Percentiles rank a stretch among this genome's conserved stretches.
Evolutionary conservation across 371 early-diverging fungal species (phyloP).

Genomic region (Mortierella sp.): DNA sequence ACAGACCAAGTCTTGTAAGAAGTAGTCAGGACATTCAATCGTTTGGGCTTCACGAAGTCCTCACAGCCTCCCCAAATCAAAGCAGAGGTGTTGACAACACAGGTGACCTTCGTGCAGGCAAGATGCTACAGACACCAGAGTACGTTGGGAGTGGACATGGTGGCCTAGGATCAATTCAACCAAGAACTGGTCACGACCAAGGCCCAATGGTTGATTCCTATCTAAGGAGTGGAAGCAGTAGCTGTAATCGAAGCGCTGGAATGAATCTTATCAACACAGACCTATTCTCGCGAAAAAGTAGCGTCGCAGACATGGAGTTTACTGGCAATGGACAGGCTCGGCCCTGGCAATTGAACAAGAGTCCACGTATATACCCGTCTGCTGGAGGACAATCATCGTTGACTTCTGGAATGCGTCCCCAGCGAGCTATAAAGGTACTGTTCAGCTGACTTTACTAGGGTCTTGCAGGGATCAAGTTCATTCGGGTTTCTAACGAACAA

Average conservation of each 20-base stretch:
- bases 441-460: not conserved
- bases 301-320: constrained; percentile 7
- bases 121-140: too few relatives aligned
- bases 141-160: too few relatives aligned
- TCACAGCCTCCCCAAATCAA: constrained; percentile 10
- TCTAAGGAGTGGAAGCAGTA: too few relatives aligned
- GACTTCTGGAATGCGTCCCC: constrained; percentile 6
- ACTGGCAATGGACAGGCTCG: not conserved
- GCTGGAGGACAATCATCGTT: not conserved
- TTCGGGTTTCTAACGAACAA: not conserved
- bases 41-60: constrained; percentile 11
- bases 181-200: too few relatives aligned
- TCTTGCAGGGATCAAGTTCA: not conserved
- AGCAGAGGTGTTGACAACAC: too few relatives aligned
- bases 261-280: constrained; percentile 1
- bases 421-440: constrained; percentile 21
- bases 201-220: too few relatives aligned
- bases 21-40: constrained; percentile 22
- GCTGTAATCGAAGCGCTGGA: too few relatives aligned
- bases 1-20: not conserved
- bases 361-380: constrained; percentile 17
- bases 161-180: too few relatives aligned
- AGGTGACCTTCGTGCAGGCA: too few relatives aligned
- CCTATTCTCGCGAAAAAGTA: constrained; percentile 20
- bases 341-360: constrained; percentile 1